Base-by-base conservation (phyloP, 2,329 filamentous ascomycete genomes). In the Beauveria varroae region DNA sequence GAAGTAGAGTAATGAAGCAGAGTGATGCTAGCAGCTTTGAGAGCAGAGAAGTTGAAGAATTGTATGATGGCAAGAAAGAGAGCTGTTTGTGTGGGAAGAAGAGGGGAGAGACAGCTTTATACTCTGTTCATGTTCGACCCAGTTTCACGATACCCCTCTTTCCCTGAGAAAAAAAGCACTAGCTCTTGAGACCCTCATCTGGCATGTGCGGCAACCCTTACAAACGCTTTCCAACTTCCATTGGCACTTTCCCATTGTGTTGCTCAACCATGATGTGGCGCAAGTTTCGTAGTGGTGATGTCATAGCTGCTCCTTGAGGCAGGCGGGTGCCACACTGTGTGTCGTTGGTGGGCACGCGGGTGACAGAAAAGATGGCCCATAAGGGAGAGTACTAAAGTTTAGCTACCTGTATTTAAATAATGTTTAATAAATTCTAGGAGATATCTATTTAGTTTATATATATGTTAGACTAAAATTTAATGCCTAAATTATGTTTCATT, bases 51-150 rank as follows among this genome's bases (percentile, higher is more conserved):
- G 12, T 16, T 57, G 12, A 20, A 26, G 28, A 46, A 5, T 52
- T n/a, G 22, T 43, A 30, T 53, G 46, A 18, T 51, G 20, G 28
- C 14, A 20, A 40, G 46, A 47, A 24, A 46, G 20, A 50, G 14
- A n/a, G 28, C n/a, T 8, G 20, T 6, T 2, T 8, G 41, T 43
- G 30, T 37, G 6, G 20, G 56, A 51, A 55, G 22, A 26, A 20
- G 51, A 34, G 57, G 53, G 61, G n/a, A 8, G 18, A 50, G 37
- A 37, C 28, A 43, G 30, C 56, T 59, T 63, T 63, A 63, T 63
- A 63, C 57, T 28, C 46, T 47, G 26, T 22, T 16, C 12, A 12
- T 28, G 28, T 34, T 34, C 28, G 28, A 50, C 47, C 34, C 46
- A 18, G 56, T 37, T 51, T 58, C 56, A 43, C 56, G 56, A 51